Conservation (phyloP, 2,329 filamentous ascomycete species). For the Chrysoporthe puriensis region DNA sequence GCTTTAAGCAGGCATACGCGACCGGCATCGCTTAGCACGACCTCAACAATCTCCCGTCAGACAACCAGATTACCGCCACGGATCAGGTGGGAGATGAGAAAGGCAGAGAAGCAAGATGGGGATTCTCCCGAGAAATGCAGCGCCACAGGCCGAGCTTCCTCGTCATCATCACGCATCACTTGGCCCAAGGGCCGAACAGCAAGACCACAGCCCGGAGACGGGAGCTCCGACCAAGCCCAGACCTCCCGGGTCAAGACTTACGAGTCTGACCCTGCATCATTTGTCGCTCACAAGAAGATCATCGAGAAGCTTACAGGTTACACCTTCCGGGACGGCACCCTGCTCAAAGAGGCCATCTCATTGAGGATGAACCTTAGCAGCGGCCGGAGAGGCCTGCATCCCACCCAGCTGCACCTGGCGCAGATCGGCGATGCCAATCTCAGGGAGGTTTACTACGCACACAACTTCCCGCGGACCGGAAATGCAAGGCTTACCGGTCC, state of each 20-base stretch:
- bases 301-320: neutral
- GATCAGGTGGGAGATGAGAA: neutral
- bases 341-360: neutral
- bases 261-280: neutral
- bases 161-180: neutral
- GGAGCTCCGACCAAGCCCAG: neutral
- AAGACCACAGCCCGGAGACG: neutral
- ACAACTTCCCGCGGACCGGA: neutral
- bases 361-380: neutral
- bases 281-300: neutral
- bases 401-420: neutral
- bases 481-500: neutral
- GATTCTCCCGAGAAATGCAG: neutral
- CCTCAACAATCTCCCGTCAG: neutral
- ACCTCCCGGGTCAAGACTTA: neutral
- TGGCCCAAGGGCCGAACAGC: neutral
- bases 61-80: neutral
- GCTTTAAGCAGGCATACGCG: too few species aligned
- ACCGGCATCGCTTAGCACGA: neutral
- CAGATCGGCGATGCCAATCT: slow-evolving; percentile 6
- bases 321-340: neutral
- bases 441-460: neutral
- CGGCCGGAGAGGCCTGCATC: neutral
- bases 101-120: neutral
- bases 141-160: neutral